phyloP scores from a whole-genome alignment of 768 basidiomycete genomes.

The Amanita molliuscula region DNA sequence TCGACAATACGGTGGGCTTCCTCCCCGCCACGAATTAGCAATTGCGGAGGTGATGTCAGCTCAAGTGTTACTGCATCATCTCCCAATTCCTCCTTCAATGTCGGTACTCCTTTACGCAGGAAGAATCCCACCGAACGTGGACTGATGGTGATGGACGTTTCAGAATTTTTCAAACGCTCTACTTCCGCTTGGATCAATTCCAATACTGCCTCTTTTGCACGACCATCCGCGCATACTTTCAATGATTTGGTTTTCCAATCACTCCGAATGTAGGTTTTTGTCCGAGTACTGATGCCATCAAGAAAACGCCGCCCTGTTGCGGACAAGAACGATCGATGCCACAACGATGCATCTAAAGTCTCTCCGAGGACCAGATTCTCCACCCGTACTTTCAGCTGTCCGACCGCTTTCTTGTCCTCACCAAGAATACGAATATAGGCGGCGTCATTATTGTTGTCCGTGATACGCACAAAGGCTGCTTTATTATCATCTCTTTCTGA shows the following conservation, averaged over 20 bases:
- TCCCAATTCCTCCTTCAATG: conserved; percentile 42
- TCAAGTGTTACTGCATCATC: conserved; percentile 42
- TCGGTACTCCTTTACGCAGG: conserved; percentile 35
- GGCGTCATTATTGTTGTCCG: conserved; percentile 9
- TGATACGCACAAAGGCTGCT: conserved; percentile 23
- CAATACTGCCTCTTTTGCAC: conserved; percentile 30
- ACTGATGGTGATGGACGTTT: conserved; percentile 29
- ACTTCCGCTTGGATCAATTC: conserved; percentile 37
- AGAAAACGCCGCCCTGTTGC: conserved; percentile 24
- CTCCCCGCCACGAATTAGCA: conserved; percentile 47
- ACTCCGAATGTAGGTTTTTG: conserved; percentile 31
- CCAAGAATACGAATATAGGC: conserved; percentile 38
- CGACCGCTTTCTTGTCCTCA: conserved; percentile 40
- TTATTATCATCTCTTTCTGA: conserved; percentile 23
- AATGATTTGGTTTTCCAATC: conserved; percentile 37
- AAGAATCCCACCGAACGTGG: conserved; percentile 37
- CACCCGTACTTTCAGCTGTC: conserved; percentile 49
- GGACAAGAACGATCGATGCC: conserved; percentile 35
- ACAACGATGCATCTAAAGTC: conserved; percentile 30
- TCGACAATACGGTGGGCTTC: conserved; percentile 21
- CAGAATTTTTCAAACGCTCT: conserved; percentile 32
- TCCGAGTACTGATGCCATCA: conserved; percentile 20
- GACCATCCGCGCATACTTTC: conserved; percentile 34
- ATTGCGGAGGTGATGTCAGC: conserved; percentile 21
- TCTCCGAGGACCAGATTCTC: conserved; percentile 47